A percentile compares a stretch with the other conserved stretches of the same genome.
These are phyloP conservation scores for Kodamaea neixiangensis DNA, from an alignment of 805 yeast species.

Conservation along the genomic window DNA sequence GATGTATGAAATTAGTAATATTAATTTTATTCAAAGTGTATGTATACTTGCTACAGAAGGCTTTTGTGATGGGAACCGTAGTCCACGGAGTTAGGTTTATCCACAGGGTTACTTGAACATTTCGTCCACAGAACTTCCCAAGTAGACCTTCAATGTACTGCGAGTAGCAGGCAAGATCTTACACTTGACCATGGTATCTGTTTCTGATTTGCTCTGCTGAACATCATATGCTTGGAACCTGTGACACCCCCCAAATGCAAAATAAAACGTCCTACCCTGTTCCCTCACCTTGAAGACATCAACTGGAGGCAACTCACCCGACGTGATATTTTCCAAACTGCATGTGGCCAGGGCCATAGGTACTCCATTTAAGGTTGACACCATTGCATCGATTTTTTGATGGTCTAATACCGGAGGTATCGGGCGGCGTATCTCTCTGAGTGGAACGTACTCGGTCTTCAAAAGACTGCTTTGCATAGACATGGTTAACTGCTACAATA, in stretches of 20 bases:
- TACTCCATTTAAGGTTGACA: conserved; percentile 60
- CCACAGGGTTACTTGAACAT: conserved; percentile 44
- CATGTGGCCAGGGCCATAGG: conserved; percentile 71
- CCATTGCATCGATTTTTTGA: conserved; percentile 78
- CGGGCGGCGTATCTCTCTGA: conserved; percentile 71
- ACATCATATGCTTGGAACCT: conserved; percentile 83
- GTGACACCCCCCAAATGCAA: conserved; percentile 92
- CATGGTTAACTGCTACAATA: conserved; percentile 36
- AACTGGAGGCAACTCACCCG: conserved; percentile 79
- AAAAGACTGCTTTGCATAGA: conserved; percentile 68
- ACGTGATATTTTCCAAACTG: conserved; percentile 43
- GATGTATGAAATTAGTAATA: background rate
- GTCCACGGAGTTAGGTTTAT: no score
- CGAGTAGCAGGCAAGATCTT: conserved; percentile 76
- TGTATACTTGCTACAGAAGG: background rate
- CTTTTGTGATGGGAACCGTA: background rate
- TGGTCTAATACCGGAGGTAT: conserved; percentile 82
- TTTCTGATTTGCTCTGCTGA: conserved; percentile 27
- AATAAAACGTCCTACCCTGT: conserved; percentile 60
- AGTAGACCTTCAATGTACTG: conserved; percentile 62
- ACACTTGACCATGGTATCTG: conserved; percentile 57
- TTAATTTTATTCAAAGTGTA: background rate
- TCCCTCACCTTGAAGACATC: conserved; percentile 74
- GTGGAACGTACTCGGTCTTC: conserved; percentile 61
- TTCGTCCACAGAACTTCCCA: conserved; percentile 67